Evolutionary conservation across 345 rosid species (phyloP), one percentile per base, ranked within the genome.

Genomic region (Populus alba): DNA sequence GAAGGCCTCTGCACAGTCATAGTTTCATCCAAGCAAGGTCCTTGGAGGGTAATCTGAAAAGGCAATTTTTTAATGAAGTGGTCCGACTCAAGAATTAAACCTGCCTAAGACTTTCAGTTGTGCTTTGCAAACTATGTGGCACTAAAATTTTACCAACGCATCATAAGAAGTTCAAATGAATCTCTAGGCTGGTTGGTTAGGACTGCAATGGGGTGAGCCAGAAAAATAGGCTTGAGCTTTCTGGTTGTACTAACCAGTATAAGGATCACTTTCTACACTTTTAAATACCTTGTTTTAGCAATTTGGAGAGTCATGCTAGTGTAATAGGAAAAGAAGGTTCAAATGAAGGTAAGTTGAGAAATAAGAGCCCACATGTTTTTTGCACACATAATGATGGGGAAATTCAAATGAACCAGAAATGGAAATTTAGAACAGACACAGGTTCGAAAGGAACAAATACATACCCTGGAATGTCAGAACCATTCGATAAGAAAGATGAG

Each of bases 391-490:
- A 71, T 10, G 35, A 35, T 22, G 65, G 20, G 35, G 22, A 39
- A 38, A 41, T 39, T 8, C 17, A 18, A 68, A 47, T 45, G 55
- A 49, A 29, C 43, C 35, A 68, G 47, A n/a, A 45, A 11, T 25
- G 20, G 22, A 66, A 38, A 59, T 23, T 59, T 10, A n/a, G 63
- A 59, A 59, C 27, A n/a, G 15, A 12, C 41, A 69, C 1, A 61
- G 25, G 12, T 72, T 8, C 16, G 45, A 49, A 8, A 5, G 29
- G 53, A 37, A 17, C 15, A 1, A 8, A 66, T 22, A n/a, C 38
- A 61, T 82, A 78, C 85, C 85, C 49, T n/a, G 74, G 15, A 43
- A 62, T 2, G 20, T 70, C 73, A 71, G 68, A 71, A 55, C 73
- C 76, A 45, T 74, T 70, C 4, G 79, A 75, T 55, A 82, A 74